Evolutionary conservation across 345 rosid species (phyloP), one percentile per base, ranked within the genome.

Genomic region (Moricandia moricandioides): DNA sequence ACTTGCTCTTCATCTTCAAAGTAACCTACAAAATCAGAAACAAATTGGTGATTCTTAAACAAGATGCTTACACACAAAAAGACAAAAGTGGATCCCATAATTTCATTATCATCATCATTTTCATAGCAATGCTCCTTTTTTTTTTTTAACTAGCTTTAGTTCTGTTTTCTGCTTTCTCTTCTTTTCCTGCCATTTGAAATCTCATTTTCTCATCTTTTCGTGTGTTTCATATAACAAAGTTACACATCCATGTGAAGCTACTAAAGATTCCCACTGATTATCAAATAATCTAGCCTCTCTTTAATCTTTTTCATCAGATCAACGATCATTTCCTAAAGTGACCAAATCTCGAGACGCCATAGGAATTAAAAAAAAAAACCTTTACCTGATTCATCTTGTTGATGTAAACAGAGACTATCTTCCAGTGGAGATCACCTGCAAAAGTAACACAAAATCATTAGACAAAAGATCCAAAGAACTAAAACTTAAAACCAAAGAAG

Each of bases 401-500:
- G 75, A 92, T 82, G 73, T 92, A 96, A 74, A 96, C 97, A 45
- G 97, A 96, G 6, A 96, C 98, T 56, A 90, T 67, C 67, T 96
- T 96, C 99, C 92, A 89, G 70, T 92, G 99, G 11, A 96, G 94
- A 81, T 92, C 99, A 71, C 99, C 99, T 96, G 94, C 76, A 85
- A 70, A 69, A 77, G 66, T 65, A 0, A 37, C 71, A 21, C 52
- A 47, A 47, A 47, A 78, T 11, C 74, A 77, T 76, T 13, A 51
- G 0, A 72, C n/a, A 21, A 72, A 37, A 39, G 5, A 39, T 39
- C 47, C 47, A 39, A 40, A 47, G 52, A n/a, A 47, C 52, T 47
- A 47, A 47, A 52, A 66, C 17, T 5, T 31, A 10, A 10, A 27
- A 43, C 31, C 4, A 39, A 37, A 37, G 43, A 3, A 1, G 10